A percentile compares a stretch with the other conserved stretches of the same genome.
Conservation (phyloP, 768 basidiomycete species). For the Gymnopilus dilepis region DNA sequence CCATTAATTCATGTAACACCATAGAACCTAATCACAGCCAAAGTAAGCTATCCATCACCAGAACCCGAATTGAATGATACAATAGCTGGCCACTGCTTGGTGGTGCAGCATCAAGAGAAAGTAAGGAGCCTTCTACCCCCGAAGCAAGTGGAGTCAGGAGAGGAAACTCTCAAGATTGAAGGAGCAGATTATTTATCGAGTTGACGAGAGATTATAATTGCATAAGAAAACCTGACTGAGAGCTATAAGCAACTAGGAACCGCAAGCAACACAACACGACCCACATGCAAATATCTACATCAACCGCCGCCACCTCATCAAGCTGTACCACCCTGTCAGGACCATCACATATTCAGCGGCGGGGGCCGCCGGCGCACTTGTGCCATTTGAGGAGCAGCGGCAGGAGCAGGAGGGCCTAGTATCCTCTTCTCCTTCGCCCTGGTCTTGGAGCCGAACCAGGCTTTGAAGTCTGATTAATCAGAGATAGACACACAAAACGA, state of each 20-base stretch:
- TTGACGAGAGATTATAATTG: slow-evolving; percentile 1
- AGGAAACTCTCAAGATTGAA: neutral
- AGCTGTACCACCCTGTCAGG: neutral
- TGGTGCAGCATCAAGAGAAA: neutral
- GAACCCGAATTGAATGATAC: slow-evolving; percentile 2
- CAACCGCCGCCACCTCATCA: slow-evolving; percentile 18
- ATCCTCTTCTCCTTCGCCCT: slow-evolving; percentile 23
- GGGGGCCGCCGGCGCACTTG: slow-evolving; percentile 26
- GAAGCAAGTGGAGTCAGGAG: neutral
- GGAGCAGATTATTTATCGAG: neutral
- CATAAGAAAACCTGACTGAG: neutral
- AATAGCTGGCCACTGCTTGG: neutral
- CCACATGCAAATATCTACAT: slow-evolving; percentile 14
- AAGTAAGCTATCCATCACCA: slow-evolving; percentile 1
- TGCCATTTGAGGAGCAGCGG: slow-evolving; percentile 23
- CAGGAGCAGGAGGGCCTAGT: slow-evolving; percentile 21
- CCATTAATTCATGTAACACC: neutral
- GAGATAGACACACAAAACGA: neutral
- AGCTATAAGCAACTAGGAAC: neutral
- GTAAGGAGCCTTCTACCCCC: neutral
- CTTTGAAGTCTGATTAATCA: slow-evolving; percentile 23
- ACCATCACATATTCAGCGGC: slow-evolving; percentile 24
- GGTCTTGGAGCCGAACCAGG: slow-evolving; percentile 22
- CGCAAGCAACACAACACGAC: neutral
- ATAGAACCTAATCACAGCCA: neutral